Evolutionary conservation across 257 asterid species (phyloP), one percentile per base, ranked within the genome.

Genomic region (Nicotiana paniculata): DNA sequence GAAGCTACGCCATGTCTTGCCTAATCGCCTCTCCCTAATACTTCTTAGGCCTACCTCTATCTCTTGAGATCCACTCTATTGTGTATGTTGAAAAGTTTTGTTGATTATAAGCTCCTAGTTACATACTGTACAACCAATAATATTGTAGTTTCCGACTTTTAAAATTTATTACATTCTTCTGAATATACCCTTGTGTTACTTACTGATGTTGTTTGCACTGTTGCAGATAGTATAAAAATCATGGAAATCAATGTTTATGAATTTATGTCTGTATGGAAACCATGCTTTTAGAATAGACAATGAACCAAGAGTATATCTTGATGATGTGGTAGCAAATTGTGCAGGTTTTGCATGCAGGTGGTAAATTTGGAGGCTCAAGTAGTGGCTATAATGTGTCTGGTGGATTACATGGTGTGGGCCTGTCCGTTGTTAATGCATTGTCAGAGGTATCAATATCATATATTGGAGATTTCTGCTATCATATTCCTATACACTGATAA

Each of bases 291-390:
- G 58, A 58, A 72, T 24, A 46, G 37, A 53, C n/a, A 74, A 13
- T 74, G 63, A 74, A 51, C 43, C 63, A 74, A 6, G 63, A 74
- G 43, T 74, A 74, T 74, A 15, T 74, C 79, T 51, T 74, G 79
- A 55, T 48, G 43, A 48, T 12, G 37, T 51, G 77, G 37, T 48
- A 11, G 77, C 33, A 43, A 51, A 85, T 67, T 57, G 82, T 94
- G 90, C 95, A 96, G 99, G 95, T 96, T 85, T 89, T 96, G 90
- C 99, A 96, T 86, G 99, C 99, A 13, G 99, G 99, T 90, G 99
- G 99, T 64, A 96, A 96, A 85, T 96, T 96, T 86, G 99, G 99
- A 88, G 98, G 99, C 85, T 84, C 93, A 43, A 94, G 97, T 85
- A 96, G 99, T 88, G 99, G 99, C 81, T 96, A 96, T 87, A 91